Percentiles rank a stretch among this genome's conserved stretches.
Evolutionary conservation across 495 filamentous ascomycete species (phyloP).

Genomic region (Collariella sp.): DNA sequence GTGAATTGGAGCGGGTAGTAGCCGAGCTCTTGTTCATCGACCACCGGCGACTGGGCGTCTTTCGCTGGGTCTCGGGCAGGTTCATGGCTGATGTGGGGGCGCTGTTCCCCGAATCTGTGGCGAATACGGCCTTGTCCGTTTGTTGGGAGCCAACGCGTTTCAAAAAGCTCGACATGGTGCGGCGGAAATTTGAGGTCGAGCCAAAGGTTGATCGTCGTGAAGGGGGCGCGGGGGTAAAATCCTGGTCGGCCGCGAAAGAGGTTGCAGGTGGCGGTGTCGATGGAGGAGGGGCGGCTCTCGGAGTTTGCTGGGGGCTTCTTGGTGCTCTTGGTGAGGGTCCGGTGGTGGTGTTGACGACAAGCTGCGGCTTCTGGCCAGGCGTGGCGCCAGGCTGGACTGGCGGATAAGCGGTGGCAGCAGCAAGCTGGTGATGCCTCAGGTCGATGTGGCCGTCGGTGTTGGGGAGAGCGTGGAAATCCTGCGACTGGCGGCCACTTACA

Average conservation of each 20-base stretch:
- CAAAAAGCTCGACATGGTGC: conserved; percentile 30
- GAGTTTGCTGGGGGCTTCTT: conserved; percentile 7
- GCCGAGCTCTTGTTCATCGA: conserved; percentile 39
- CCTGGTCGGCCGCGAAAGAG: conserved; percentile 14
- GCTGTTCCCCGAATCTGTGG: conserved; percentile 11
- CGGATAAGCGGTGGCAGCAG: conserved; percentile 19
- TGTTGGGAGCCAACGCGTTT: conserved; percentile 27
- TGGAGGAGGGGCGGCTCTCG: conserved; percentile 3
- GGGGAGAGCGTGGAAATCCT: conserved; percentile 38
- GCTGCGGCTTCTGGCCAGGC: conserved; percentile 18
- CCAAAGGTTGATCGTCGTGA: conserved; percentile 30
- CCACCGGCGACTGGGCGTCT: conserved; percentile 32
- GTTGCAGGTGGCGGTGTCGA: conserved; percentile 15
- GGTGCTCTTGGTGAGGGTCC: conserved; percentile 13
- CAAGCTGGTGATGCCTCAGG: conserved; percentile 25
- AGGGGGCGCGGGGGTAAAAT: conserved; percentile 23
- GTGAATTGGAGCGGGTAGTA: conserved; percentile 46
- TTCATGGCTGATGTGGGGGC: conserved; percentile 11
- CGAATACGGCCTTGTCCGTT: conserved; percentile 20
- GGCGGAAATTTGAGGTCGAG: conserved; percentile 29
- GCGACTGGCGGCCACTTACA: conserved; percentile 42
- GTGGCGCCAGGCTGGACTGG: conserved; percentile 16
- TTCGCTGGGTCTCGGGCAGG: conserved; percentile 19
- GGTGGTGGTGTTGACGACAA: conserved; percentile 25
- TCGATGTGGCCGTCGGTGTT: conserved; percentile 33